Evolutionary conservation across 306 rosid species (phyloP).

Genomic region (Dryas octopetala): DNA sequence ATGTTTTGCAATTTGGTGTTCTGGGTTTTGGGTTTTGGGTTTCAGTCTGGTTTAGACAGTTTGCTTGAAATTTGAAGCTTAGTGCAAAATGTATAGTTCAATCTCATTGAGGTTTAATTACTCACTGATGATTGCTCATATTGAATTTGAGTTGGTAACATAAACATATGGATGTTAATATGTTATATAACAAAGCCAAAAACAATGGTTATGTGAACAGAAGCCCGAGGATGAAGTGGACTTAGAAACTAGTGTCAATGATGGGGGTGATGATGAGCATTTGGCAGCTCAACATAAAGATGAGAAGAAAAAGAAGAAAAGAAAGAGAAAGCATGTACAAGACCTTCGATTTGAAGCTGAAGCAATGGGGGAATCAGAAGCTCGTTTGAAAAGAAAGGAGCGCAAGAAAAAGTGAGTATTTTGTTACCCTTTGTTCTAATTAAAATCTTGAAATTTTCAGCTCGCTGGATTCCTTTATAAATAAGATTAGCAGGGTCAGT

Average conservation of each 20-base stretch:
- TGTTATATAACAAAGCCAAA: not conserved
- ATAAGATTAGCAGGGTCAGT: not conserved
- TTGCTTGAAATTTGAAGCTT: not conserved
- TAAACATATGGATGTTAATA: not conserved
- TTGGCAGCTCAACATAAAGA: slow-evolving; percentile 30
- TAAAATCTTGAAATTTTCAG: not conserved
- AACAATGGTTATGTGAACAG: slow-evolving; percentile 22
- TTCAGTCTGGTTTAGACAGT: not conserved
- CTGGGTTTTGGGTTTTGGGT: not conserved
- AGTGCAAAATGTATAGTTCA: not conserved
- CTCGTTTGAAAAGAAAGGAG: slow-evolving; percentile 51
- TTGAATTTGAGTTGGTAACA: slow-evolving; percentile 9
- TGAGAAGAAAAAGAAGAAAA: slow-evolving; percentile 72
- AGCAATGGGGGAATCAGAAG: slow-evolving; percentile 38
- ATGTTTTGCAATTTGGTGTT: not conserved
- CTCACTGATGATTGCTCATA: not conserved
- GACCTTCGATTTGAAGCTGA: slow-evolving; percentile 72
- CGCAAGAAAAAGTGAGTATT: slow-evolving; percentile 73
- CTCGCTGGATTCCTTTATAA: not conserved
- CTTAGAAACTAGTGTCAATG: slow-evolving; percentile 27
- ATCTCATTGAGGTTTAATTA: not conserved
- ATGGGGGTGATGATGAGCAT: slow-evolving; percentile 28
- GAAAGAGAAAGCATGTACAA: slow-evolving; percentile 68
- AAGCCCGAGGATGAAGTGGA: slow-evolving; percentile 33
- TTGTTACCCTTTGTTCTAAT: not conserved